Evolutionary conservation across 2,329 filamentous ascomycete genomes (phyloP), one percentile per base, ranked within the genome.

Genomic region (Talaromyces funiculosus): DNA sequence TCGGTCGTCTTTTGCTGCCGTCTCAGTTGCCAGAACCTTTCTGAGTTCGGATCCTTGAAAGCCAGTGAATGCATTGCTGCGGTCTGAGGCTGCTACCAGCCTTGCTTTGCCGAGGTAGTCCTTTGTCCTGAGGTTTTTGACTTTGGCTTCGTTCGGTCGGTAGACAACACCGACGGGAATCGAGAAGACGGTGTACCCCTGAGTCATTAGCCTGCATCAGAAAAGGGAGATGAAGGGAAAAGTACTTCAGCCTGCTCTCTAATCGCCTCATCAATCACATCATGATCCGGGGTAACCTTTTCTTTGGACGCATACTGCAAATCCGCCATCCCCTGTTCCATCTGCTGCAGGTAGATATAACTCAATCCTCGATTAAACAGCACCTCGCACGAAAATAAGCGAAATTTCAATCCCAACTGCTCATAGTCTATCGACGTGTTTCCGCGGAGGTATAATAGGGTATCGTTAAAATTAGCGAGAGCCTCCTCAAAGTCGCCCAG

Each of bases 351-450:
- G 72, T 97, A 97, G 69, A 97, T 96, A 78, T 97, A 97, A 78
- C 94, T 97, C 61, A 99, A 82, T 62, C 94, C 94, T 57, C 94
- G 87, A 75, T 99, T 99, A 81, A 99, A 99, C 26, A 99, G 82
- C 2, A 97, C 93, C 71, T 99, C 94, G 78, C 94, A 99, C 1
- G 94, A 97, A 75, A 93, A 97, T 10, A 99, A 81, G 75, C 96
- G 96, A 81, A 97, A 99, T 62, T 95, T 89, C 47, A 99, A 84
- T 20, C 94, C 94, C 53, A 99, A 78, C 75, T 99, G 94, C 63
- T 96, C 91, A 75, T 99, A 99, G 76, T 99, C 92, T 76, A 99
- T 99, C 78, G 94, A 90, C 60, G 91, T 92, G 79, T 99, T 97
- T 64, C 94, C 94, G 70, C 94, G 86, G 49, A 99, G 84, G 75